phyloP scores from a whole-genome alignment of 495 filamentous ascomycete species.

The Sphaerosporella brunnea region DNA sequence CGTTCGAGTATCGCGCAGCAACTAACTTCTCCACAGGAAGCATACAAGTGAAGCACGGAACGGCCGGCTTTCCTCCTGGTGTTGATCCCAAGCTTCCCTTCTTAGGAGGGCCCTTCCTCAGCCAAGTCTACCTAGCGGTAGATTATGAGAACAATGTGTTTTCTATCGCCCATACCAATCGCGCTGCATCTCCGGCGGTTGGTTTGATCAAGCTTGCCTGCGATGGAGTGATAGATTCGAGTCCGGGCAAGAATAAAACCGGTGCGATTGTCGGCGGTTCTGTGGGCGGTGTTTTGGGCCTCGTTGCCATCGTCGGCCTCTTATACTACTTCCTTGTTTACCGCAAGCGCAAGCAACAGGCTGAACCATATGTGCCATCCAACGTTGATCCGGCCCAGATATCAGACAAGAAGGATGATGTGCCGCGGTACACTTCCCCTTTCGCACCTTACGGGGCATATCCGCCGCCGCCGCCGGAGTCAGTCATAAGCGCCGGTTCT shows the following conservation, averaged over 20 bases:
- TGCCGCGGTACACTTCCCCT: conserved; percentile 1
- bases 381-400: no score
- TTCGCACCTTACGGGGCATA: not conserved
- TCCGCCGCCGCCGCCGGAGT: not conserved
- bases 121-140: conserved; percentile 21
- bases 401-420: not conserved
- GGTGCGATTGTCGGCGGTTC: conserved; percentile 15
- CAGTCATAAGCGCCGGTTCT: not conserved
- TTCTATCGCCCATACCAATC: conserved; percentile 10
- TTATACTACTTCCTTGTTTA: conserved; percentile 12
- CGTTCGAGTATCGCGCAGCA: not conserved
- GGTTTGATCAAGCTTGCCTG: not conserved
- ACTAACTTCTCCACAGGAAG: not conserved
- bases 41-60: conserved; percentile 10
- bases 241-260: conserved; percentile 3
- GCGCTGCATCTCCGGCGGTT: not conserved
- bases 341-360: not conserved
- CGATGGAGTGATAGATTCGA: not conserved
- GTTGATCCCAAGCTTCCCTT: conserved; percentile 16
- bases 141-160: conserved; percentile 16
- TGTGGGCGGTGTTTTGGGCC: conserved; percentile 12
- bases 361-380: not conserved
- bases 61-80: conserved; percentile 10
- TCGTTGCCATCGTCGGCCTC: conserved; percentile 3
- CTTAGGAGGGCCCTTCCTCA: conserved; percentile 21